Evolutionary conservation across 2,329 filamentous ascomycete species (phyloP), one percentile per base, ranked within the genome.

Genomic region (Scedosporium dehoogii): DNA sequence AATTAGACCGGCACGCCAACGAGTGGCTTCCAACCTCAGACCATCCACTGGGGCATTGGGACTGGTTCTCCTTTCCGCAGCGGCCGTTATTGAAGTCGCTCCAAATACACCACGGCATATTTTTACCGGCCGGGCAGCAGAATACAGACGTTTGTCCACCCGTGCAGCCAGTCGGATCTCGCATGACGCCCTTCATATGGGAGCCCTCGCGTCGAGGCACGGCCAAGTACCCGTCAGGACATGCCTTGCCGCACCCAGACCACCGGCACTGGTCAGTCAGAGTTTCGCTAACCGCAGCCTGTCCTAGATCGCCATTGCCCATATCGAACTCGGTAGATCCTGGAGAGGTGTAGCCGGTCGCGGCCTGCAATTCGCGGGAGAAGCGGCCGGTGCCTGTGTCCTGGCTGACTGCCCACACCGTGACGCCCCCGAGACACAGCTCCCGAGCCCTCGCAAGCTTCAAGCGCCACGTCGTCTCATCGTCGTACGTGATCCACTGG

Each of bases 401-500:
- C 7, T 62, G 58, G n/a, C 21, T 48, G 18, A 66, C 44, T 7
- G 66, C 68, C 68, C 68, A 69, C 6, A 68, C 65, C 68, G 68
- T 69, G 23, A 67, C 25, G 23, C 72, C 72, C 2, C 67, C 66
- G 2, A 73, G 59, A 48, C 72, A 72, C 1, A 63, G 61, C 1
- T 44, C 21, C 9, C 66, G 65, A 1, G 69, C 69, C 58, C 64
- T 69, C n/a, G 73, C 67, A 46, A 62, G 53, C 62, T 71, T 70
- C 51, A 68, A 23, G 56, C 67, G 58, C 65, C 70, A 66, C 6
- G 71, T 70, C 14, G 71, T 67, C 14, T 62, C 67, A 57, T 73
- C 71, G 53, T 74, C 72, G 59, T 67, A 74, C 0, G 68, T 59
- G 2, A 73, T 63, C 73, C 72, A 74, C 48, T 73, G 68, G 44